Percentiles rank a stretch among this genome's conserved stretches.
These are phyloP conservation scores for Penicillium sclerotigenum DNA, from an alignment of 2,329 filamentous ascomycete genomes.

Conservation along the genomic window DNA sequence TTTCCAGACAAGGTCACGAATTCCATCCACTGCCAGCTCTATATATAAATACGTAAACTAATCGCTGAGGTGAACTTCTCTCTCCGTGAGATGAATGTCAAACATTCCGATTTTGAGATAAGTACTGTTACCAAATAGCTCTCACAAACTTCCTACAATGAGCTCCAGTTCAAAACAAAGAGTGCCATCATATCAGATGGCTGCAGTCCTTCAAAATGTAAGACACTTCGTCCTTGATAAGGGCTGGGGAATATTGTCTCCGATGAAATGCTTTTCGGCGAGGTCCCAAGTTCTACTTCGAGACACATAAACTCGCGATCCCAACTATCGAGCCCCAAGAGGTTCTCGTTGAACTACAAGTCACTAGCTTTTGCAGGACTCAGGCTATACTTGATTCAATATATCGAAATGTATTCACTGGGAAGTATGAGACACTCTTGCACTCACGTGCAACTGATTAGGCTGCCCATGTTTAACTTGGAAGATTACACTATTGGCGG, in stretches of 20 bases:
- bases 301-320: not conserved
- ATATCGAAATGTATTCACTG: no score
- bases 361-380: not conserved
- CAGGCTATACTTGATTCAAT: no score
- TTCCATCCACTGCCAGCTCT: no score
- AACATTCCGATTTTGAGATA: not conserved
- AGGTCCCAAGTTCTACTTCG: not conserved
- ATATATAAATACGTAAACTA: not conserved
- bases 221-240: not conserved
- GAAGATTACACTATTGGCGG: no score
- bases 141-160: not conserved
- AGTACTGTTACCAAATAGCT: no score
- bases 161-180: not conserved
- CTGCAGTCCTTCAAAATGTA: not conserved
- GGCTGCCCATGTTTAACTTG: no score
- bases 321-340: not conserved
- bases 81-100: no score
- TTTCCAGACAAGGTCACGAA: not conserved
- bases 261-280: not conserved
- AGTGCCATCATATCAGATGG: not conserved
- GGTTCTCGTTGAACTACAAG: not conserved
- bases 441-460: no score
- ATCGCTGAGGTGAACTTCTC: no score
- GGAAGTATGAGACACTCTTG: no score
- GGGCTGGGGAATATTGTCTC: not conserved